Evolutionary conservation across 305 asterid species (phyloP), one percentile per base, ranked within the genome.

Genomic region (Fraxinus dipetala): DNA sequence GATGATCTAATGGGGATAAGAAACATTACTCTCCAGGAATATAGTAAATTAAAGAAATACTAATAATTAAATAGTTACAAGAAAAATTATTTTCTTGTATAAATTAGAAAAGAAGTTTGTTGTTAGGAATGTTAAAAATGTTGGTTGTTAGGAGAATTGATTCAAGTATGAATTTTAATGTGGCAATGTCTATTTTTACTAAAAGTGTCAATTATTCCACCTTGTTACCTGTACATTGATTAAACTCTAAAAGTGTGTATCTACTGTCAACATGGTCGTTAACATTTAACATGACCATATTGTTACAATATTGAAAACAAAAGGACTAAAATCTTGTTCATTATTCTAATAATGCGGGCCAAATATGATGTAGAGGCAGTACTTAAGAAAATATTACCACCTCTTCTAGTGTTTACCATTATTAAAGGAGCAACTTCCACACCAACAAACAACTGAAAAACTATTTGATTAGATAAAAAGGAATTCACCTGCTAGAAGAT

Each of bases 341-440:
- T 4, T 3, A 48, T 48, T 13, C n/a, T 11, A 45, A 45, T 10
- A 43, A 1, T 48, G 18, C 56, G 0, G 59, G 40, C 59, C 20
- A 13, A 48, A 48, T 48, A 48, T 14, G 56, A 45, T 45, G 16
- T 45, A 13, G 18, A 45, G 24, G 5, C n/a, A 16, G 22, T 51
- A 13, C 40, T 51, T 9, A 61, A 22, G 6, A 61, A 61, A 7
- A 11, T 14, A 32, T 81, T 43, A 69, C 72, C 56, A 0, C 22
- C 36, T 78, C 72, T 51, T 34, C 38, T 34, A 22, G 81, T 75
- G 78, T 83, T 83, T 85, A 28, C 89, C 28, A 26, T 26, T 26
- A 26, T 77, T 90, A 76, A 86, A 78, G 84, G 84, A 83, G 80
- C 80, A 78, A 83, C 81, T 80, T 87, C 72, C 81, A 73, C 79